Conservation (phyloP, 2,329 filamentous ascomycete species). For the Dactylonectria estremocensis region DNA sequence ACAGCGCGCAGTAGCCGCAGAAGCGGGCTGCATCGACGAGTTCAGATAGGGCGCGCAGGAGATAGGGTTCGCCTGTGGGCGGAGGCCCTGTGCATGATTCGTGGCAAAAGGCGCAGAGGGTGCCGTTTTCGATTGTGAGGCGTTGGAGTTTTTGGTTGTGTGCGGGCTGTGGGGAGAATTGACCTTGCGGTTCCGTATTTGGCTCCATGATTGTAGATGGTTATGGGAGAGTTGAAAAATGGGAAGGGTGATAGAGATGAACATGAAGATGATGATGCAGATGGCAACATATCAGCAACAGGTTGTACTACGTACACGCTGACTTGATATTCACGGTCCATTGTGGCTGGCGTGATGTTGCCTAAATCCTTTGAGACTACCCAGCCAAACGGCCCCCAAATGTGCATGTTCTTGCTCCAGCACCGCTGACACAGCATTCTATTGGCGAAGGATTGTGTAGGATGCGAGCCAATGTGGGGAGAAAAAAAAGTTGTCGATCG, state of each 20-base stretch:
- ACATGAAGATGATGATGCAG: no score
- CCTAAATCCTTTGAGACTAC: no score
- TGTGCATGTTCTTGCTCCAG: no score
- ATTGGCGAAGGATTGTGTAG: no score
- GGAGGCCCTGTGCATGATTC: not conserved
- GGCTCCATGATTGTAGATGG: not conserved
- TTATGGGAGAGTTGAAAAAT: not conserved
- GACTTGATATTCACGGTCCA: no score
- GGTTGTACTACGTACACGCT: no score
- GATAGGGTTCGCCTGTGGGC: not conserved
- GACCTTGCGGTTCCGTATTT: not conserved
- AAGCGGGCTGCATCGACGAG: conserved; percentile 1
- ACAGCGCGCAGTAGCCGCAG: conserved; percentile 23
- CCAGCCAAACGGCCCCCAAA: no score
- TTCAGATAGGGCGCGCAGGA: not conserved
- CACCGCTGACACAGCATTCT: no score
- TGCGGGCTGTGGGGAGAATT: not conserved
- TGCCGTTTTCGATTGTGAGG: not conserved
- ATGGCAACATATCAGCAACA: not conserved
- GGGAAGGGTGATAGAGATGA: not conserved
- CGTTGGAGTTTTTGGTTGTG: not conserved
- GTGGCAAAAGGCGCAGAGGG: conserved; percentile 24
- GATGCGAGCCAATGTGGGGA: no score
- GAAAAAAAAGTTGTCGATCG: no score
- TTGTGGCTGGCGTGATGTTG: no score